Evolutionary conservation across 129 eudicot genomes (phyloP).

Genomic region (Tagetes erecta): DNA sequence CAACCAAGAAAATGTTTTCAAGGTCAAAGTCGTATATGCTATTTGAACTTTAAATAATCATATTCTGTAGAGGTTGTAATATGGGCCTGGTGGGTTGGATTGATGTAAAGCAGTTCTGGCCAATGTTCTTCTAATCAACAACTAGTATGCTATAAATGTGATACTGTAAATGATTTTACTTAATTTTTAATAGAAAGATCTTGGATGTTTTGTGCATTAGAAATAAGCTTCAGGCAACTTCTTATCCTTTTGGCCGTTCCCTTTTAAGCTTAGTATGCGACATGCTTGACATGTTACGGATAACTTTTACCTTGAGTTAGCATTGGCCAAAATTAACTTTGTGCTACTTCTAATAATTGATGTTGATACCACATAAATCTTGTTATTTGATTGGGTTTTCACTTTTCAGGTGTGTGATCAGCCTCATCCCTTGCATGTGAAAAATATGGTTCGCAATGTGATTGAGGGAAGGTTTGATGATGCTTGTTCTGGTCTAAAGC

Average conservation of each 20-base stretch:
- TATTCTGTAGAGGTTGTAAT: not conserved
- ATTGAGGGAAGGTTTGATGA: constrained; percentile 93
- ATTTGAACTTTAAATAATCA: not conserved
- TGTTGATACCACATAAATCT: not conserved
- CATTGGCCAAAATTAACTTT: not conserved
- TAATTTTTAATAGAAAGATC: not conserved
- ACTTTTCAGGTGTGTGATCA: constrained; percentile 90
- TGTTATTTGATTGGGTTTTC: constrained; percentile 16
- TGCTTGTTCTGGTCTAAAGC: constrained; percentile 87
- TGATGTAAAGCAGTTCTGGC: not conserved
- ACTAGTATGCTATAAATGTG: not conserved
- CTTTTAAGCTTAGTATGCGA: not conserved
- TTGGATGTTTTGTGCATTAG: not conserved
- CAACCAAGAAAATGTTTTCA: constrained; percentile 96
- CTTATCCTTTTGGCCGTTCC: not conserved
- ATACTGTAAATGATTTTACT: not conserved
- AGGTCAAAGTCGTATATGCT: constrained; percentile 42
- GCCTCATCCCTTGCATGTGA: constrained; percentile 97
- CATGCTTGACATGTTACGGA: not conserved
- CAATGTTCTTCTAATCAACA: not conserved
- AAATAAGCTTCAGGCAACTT: not conserved
- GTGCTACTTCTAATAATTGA: not conserved
- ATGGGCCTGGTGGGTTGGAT: not conserved
- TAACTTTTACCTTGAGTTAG: not conserved
- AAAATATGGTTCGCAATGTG: constrained; percentile 84